These are phyloP conservation scores for Malassezia caprae DNA, from an alignment of 1,284 basidiomycete genomes.

Conservation along the genomic window DNA sequence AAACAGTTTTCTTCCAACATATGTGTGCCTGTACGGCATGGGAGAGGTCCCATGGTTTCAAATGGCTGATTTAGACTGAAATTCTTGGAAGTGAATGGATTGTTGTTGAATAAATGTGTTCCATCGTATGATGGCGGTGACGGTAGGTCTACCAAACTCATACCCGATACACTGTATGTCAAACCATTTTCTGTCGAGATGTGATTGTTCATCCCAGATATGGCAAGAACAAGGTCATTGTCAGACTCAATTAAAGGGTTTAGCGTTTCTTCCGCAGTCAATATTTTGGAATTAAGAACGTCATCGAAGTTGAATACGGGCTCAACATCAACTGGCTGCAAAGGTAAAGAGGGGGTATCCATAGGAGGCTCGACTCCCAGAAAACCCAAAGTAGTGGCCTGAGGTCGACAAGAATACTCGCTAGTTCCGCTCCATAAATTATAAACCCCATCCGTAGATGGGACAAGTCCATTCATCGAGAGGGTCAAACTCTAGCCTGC, in stretches of 20 bases:
- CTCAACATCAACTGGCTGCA: not conserved
- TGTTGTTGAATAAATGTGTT: not conserved
- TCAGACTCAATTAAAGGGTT: constrained; percentile 9
- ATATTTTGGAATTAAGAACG: not conserved
- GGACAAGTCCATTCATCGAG: not conserved
- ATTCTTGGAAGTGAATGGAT: not conserved
- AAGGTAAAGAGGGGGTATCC: not conserved
- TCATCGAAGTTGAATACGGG: constrained; percentile 8
- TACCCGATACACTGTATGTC: not conserved
- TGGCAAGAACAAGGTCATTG: not conserved
- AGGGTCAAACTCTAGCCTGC: not conserved
- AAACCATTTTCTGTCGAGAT: not conserved
- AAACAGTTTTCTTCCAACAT: constrained; percentile 1
- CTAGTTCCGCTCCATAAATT: not conserved
- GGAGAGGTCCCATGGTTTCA: not conserved
- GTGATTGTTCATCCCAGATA: constrained; percentile 7
- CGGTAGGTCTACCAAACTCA: not conserved
- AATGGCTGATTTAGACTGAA: not conserved
- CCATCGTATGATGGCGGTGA: not conserved
- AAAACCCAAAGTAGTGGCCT: not conserved
- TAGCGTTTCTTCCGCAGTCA: constrained; percentile 6
- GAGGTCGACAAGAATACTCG: not conserved
- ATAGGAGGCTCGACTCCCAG: not conserved
- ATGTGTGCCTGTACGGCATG: not conserved
- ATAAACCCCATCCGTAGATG: not conserved